Base-by-base conservation (phyloP, 352 stramenopile genomes). In the Phytophthora vignae region DNA sequence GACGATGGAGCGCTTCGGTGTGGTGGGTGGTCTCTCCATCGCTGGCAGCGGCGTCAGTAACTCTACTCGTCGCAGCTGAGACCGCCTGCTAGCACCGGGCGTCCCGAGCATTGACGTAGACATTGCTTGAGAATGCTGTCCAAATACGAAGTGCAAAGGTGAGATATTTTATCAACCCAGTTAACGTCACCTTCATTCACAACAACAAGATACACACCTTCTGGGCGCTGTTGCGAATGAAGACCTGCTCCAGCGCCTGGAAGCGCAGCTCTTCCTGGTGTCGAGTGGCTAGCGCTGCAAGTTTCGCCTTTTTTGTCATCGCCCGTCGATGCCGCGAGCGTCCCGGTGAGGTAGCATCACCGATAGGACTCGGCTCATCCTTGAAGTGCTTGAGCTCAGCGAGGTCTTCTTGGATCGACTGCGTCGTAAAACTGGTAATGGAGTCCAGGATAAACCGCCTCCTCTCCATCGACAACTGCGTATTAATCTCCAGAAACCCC, bases 401-500 rank as follows among this genome's bases (percentile, higher is more conserved):
- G 21, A 90, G 77, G 36, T 90, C 85, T 60, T 90, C 82, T 27
- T 83, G 65, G 25, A 91, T 82, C 6, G 85, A 76, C 56, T 90
- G 79, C 0, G 76, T 79, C 3, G 77, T 84, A 33, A 77, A 73
- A 22, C 74, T 84, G 15, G 84, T 94, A 63, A 94, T 93, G 19
- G 84, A 84, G 21, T 90, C 79, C 1, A 94, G 75, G 53, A 94
- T 92, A 53, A 94, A 94, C 1, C 79, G 75, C 3, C 85, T 56
- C 10, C 87, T 77, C 62, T 94, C 87, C 81, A 93, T 92, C 0
- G 85, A 93, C 6, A 94, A 57, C 44, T 94, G 87, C 7, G 87
- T 93, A 50, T 93, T 93, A 65, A 92, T 91, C 11, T 90, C 85
- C 11, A 94, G 67, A 31, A 91, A 91, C 0, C 87, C 85, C 29